phyloP scores from a whole-genome alignment of 2,329 filamentous ascomycete genomes.

The Exophiala phaeomuriformis region DNA sequence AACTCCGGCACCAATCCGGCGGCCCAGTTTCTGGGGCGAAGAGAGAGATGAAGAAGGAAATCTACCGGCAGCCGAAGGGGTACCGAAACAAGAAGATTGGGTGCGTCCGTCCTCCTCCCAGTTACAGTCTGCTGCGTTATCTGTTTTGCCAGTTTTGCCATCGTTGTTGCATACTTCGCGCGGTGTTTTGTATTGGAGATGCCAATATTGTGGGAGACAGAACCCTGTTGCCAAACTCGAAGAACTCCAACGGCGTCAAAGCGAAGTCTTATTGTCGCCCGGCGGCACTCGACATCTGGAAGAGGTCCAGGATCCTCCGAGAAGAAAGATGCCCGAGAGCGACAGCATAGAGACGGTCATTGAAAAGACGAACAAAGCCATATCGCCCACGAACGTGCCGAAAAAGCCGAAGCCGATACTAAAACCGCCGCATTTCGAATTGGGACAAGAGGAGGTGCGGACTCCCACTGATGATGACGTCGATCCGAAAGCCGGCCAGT shows the following conservation, averaged over 20 bases:
- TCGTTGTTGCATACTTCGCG: constrained; percentile 19
- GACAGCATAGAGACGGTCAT: constrained; percentile 20
- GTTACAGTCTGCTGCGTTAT: constrained; percentile 21
- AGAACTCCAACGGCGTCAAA: constrained; percentile 61
- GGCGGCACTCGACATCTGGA: constrained; percentile 12
- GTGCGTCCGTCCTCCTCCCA: constrained; percentile 58
- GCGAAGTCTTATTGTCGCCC: constrained; percentile 48
- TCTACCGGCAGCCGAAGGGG: constrained; percentile 70
- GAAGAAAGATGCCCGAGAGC: constrained; percentile 28
- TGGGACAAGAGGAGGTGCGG: constrained; percentile 11
- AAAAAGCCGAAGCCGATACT: constrained; percentile 26
- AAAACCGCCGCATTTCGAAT: constrained; percentile 24
- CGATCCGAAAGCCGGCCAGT: neutral
- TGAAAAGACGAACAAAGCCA: constrained; percentile 16
- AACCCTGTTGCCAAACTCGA: constrained; percentile 64
- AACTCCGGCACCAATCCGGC: constrained; percentile 72
- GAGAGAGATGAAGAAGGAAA: constrained; percentile 50
- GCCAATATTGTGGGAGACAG: constrained; percentile 44
- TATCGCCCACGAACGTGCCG: constrained; percentile 13
- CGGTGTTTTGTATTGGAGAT: constrained; percentile 29
- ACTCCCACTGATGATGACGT: neutral
- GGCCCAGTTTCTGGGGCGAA: constrained; percentile 60
- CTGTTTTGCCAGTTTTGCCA: constrained; percentile 21
- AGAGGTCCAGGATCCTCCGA: constrained; percentile 21
- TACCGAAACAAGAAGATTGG: constrained; percentile 85